Percentiles rank a stretch among this genome's conserved stretches.
Evolutionary conservation across 176 grass and related monocot species (phyloP).

Genomic region (Lolium multiflorum): DNA sequence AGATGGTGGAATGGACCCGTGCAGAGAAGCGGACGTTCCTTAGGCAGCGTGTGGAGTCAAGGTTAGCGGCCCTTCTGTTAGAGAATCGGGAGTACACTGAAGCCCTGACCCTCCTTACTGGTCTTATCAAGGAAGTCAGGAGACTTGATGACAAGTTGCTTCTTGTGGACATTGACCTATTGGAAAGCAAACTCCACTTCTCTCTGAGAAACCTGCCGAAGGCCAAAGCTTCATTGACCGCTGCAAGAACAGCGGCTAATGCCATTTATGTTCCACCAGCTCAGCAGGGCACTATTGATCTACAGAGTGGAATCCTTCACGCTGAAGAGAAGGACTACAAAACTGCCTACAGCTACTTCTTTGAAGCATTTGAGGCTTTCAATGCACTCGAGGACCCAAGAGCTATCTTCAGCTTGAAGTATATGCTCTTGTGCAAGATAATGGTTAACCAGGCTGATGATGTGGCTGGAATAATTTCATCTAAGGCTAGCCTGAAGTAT

Average conservation of each 20-base stretch:
- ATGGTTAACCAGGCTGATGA: slow-evolving; percentile 28
- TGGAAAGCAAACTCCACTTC: slow-evolving; percentile 28
- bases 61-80: slow-evolving; percentile 18
- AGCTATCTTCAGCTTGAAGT: slow-evolving; percentile 34
- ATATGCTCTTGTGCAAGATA: slow-evolving; percentile 32
- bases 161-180: slow-evolving; percentile 22
- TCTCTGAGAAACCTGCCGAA: slow-evolving; percentile 26
- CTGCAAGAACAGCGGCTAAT: slow-evolving; percentile 19
- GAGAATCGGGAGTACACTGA: slow-evolving; percentile 19
- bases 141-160: slow-evolving; percentile 32
- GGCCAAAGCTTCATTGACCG: slow-evolving; percentile 27
- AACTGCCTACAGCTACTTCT: slow-evolving; percentile 34
- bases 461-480: slow-evolving; percentile 33
- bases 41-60: slow-evolving; percentile 27
- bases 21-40: not conserved
- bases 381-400: slow-evolving; percentile 20
- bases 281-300: slow-evolving; percentile 32
- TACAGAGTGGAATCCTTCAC: slow-evolving; percentile 31
- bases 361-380: slow-evolving; percentile 27
- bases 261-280: slow-evolving; percentile 32
- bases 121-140: slow-evolving; percentile 33
- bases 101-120: slow-evolving; percentile 22
- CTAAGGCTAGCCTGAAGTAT: slow-evolving; percentile 28
- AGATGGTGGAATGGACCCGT: slow-evolving; percentile 30
- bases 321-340: slow-evolving; percentile 29